Evolutionary conservation across 768 basidiomycete species (phyloP).

Genomic region (Rhizopogon vulgaris): DNA sequence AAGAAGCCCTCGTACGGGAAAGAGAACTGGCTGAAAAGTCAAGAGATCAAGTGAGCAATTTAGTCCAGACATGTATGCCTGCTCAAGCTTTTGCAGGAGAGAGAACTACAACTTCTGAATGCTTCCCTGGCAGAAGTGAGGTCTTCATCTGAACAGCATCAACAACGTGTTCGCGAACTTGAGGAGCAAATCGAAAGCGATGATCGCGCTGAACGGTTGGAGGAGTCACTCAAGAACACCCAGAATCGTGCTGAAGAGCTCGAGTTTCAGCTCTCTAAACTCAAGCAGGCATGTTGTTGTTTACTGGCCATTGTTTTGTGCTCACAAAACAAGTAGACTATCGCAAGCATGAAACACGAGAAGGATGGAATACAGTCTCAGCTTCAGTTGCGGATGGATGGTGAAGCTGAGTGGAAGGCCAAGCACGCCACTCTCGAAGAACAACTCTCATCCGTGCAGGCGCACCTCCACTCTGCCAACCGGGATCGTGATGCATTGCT

Average conservation of each 20-base stretch:
- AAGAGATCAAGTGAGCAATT: slow-evolving; percentile 25
- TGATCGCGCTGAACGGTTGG: slow-evolving; percentile 71
- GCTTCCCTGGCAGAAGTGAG: slow-evolving; percentile 47
- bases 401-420: slow-evolving; percentile 41
- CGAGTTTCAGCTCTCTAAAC: slow-evolving; percentile 74
- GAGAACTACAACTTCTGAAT: slow-evolving; percentile 63
- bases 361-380: slow-evolving; percentile 49
- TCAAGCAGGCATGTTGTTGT: slow-evolving; percentile 56
- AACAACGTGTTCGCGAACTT: slow-evolving; percentile 59
- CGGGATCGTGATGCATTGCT: slow-evolving; percentile 41
- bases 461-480: slow-evolving; percentile 38
- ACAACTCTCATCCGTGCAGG: slow-evolving; percentile 31
- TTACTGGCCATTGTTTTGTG: not conserved
- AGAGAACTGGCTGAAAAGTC: slow-evolving; percentile 39
- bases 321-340: slow-evolving; percentile 34
- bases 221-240: slow-evolving; percentile 66
- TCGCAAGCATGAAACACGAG: slow-evolving; percentile 53
- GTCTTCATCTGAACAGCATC: slow-evolving; percentile 46
- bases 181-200: slow-evolving; percentile 82
- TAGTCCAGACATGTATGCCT: not conserved
- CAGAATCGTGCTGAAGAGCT: slow-evolving; percentile 80
- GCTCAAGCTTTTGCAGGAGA: slow-evolving; percentile 43
- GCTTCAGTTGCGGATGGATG: slow-evolving; percentile 33
- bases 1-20: slow-evolving; percentile 35
- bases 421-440: slow-evolving; percentile 44